Evolutionary conservation across 1,284 basidiomycete genomes (phyloP).

Genomic region (Heliocybe sulcata): DNA sequence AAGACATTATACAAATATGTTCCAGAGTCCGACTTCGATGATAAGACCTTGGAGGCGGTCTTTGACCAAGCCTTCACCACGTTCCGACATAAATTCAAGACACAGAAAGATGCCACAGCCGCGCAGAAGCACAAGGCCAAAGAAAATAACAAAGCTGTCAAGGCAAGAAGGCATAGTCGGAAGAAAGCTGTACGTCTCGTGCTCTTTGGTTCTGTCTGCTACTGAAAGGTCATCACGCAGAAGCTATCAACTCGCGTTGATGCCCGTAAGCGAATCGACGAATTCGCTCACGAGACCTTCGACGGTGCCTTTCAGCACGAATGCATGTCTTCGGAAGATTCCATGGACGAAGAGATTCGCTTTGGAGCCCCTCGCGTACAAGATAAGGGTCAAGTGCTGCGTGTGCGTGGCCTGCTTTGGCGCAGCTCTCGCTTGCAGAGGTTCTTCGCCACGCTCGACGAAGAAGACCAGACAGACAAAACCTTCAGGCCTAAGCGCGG

Average conservation of each 20-base stretch:
- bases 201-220: neutral
- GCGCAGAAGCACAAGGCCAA: constrained; percentile 37
- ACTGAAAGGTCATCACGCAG: constrained; percentile 28
- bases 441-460: constrained; percentile 53
- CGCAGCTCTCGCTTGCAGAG: constrained; percentile 50
- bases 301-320: constrained; percentile 62
- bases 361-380: constrained; percentile 16
- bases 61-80: constrained; percentile 70
- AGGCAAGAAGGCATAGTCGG: constrained; percentile 47
- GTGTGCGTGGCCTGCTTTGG: constrained; percentile 52
- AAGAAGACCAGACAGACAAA: constrained; percentile 40
- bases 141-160: constrained; percentile 53
- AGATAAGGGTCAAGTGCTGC: constrained; percentile 26
- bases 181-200: constrained; percentile 47
- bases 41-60: constrained; percentile 48
- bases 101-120: constrained; percentile 40
- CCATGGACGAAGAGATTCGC: constrained; percentile 40
- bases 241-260: constrained; percentile 60
- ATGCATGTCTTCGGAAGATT: constrained; percentile 77
- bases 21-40: constrained; percentile 54
- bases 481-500: constrained; percentile 47
- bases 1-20: constrained; percentile 49
- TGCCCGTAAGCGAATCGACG: constrained; percentile 40
- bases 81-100: constrained; percentile 55
- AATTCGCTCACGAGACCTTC: constrained; percentile 53